Evolutionary conservation across 768 basidiomycete species (phyloP).

Genomic region (Boletus huronensis): DNA sequence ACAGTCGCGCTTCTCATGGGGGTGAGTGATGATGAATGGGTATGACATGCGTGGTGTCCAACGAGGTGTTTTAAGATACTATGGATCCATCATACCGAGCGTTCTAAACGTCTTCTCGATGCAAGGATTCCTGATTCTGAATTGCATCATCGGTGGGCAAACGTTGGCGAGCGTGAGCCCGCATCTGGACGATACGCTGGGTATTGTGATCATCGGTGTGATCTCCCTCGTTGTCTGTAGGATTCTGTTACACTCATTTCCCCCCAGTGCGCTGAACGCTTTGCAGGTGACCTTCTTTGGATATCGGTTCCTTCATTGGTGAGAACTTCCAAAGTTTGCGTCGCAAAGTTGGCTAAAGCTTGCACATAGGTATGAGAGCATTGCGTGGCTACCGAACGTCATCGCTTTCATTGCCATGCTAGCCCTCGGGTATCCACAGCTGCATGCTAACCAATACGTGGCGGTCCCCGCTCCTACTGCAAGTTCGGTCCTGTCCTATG

Average conservation of each 20-base stretch:
- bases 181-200: constrained; percentile 28
- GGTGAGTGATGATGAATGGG: constrained; percentile 29
- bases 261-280: background rate
- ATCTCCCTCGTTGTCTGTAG: constrained; percentile 30
- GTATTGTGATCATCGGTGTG: constrained; percentile 33
- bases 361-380: constrained; percentile 59
- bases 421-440: constrained; percentile 65
- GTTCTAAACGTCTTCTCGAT: constrained; percentile 48
- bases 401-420: constrained; percentile 65
- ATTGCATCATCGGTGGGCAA: constrained; percentile 62
- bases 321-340: constrained; percentile 2
- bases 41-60: constrained; percentile 6
- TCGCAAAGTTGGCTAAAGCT: background rate
- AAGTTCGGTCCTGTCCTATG: constrained; percentile 39
- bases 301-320: constrained; percentile 59
- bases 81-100: constrained; percentile 39
- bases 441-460: constrained; percentile 40
- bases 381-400: constrained; percentile 76
- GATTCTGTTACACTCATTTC: background rate
- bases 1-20: constrained; percentile 51
- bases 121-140: constrained; percentile 56
- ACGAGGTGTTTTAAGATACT: constrained; percentile 32
- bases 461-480: constrained; percentile 36
- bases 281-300: constrained; percentile 60
- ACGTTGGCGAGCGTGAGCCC: constrained; percentile 48